Evolutionary conservation across 139 green algal genomes (phyloP), one percentile per base, ranked within the genome.

Genomic region (Chlorella vulgaris): DNA sequence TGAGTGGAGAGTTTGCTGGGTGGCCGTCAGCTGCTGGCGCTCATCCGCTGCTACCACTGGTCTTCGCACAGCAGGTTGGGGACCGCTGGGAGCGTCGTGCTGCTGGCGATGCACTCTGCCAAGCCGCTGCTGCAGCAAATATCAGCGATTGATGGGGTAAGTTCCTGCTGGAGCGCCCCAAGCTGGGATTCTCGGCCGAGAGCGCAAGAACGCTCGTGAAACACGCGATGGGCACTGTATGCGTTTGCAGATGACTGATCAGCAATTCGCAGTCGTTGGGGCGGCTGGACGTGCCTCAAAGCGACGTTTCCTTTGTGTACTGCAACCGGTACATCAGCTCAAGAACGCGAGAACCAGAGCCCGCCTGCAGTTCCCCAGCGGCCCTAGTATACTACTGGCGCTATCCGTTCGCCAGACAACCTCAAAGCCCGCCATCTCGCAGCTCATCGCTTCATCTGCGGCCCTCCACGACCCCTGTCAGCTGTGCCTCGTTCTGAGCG

Each of bases 1-100:
- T 42, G 21, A 29, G 2, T 29, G 63, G 68, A 75, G 43, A 29
- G 5, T 39, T n/a, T 35, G 36, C 65, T 33, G 28, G 69, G 33
- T 47, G 29, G 33, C 24, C 24, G 68, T 79, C 73, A 79, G 73
- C 73, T 33, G 53, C 73, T 38, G 53, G 4, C 36, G 51, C 22
- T 35, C 73, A 79, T 79, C 51, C 51, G 58, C 69, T 33, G 33
- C 65, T 21, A 29, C 19, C 15, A n/a, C 26, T 42, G 65, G 65
- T 42, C 15, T 63, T 29, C 5, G n/a, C n/a, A n/a, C n/a, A n/a
- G n/a, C n/a, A n/a, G 31, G 35, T 8, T 19, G 63, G 26, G 18
- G 63, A 18, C 55, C 26, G 29, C 63, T 47, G 33, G 10, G 43
- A 40, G 63, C 63, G 31, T 33, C 31, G 31, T 43, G 63, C 31